phyloP scores from a whole-genome alignment of 2,329 filamentous ascomycete genomes.

The Tetracladium maxilliforme region DNA sequence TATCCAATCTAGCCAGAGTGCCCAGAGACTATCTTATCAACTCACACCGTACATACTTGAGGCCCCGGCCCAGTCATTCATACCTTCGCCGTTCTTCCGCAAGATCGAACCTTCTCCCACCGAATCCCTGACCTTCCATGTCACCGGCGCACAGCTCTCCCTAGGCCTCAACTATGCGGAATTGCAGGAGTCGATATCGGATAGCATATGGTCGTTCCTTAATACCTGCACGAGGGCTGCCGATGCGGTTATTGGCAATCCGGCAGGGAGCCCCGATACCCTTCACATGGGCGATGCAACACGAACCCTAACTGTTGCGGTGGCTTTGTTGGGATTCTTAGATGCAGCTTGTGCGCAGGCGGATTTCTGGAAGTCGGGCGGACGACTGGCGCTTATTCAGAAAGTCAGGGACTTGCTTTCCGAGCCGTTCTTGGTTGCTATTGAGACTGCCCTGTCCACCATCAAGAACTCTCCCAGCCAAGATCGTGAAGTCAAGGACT shows the following conservation, averaged over 20 bases:
- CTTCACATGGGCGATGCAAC: constrained; percentile 53
- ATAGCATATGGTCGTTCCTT: constrained; percentile 58
- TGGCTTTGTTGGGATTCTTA: constrained; percentile 83
- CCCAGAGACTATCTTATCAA: constrained; percentile 64
- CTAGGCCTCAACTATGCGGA: constrained; percentile 60
- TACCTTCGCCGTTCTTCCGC: constrained; percentile 68
- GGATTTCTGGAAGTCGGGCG: constrained; percentile 65
- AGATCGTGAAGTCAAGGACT: constrained; percentile 58
- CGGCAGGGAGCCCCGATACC: constrained; percentile 27
- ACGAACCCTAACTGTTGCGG: constrained; percentile 58
- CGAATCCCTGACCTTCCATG: constrained; percentile 65
- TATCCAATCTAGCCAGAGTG: constrained; percentile 55
- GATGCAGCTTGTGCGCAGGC: constrained; percentile 66
- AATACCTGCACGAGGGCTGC: constrained; percentile 52
- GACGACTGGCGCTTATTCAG: constrained; percentile 60
- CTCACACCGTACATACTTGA: constrained; percentile 76
- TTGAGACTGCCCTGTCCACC: constrained; percentile 82
- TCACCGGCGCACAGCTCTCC: constrained; percentile 69
- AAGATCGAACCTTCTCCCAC: constrained; percentile 78
- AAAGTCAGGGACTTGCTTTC: constrained; percentile 61
- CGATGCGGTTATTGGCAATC: constrained; percentile 37
- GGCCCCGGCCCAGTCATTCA: constrained; percentile 64
- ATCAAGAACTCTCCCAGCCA: constrained; percentile 65
- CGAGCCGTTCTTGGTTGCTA: constrained; percentile 68
- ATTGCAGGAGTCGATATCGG: constrained; percentile 50